These are phyloP conservation scores for Populus nigra DNA, from an alignment of 345 rosid genomes.

Conservation along the genomic window DNA sequence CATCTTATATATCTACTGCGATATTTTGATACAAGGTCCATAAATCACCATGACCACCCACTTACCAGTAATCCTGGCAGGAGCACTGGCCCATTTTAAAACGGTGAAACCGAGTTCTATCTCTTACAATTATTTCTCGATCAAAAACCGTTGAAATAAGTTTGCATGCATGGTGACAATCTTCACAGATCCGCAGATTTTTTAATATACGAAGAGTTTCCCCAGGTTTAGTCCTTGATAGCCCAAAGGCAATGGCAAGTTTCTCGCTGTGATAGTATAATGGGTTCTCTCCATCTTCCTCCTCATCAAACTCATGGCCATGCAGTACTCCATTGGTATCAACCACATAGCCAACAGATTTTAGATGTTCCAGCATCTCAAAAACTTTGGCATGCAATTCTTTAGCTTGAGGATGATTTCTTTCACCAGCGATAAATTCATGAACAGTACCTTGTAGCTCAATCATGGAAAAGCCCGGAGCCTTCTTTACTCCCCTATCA, in stretches of 20 bases:
- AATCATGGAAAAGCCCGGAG: constrained; percentile 37
- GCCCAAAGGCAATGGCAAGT: constrained; percentile 46
- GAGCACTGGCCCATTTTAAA: constrained; percentile 38
- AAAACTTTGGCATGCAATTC: constrained; percentile 31
- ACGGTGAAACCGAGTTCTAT: constrained; percentile 33
- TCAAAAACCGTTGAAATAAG: constrained; percentile 35
- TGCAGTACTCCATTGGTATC: constrained; percentile 25
- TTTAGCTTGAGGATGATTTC: constrained; percentile 29
- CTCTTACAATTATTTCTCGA: constrained; percentile 36
- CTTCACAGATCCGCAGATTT: constrained; percentile 34
- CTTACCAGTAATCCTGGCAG: constrained; percentile 39
- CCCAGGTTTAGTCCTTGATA: constrained; percentile 27
- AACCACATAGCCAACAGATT: constrained; percentile 29
- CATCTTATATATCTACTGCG: no score
- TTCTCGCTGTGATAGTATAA: constrained; percentile 38
- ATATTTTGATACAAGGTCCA: no score
- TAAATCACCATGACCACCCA: no score
- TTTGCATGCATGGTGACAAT: constrained; percentile 40
- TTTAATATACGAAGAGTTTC: constrained; percentile 32
- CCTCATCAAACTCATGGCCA: constrained; percentile 19
- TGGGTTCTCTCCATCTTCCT: constrained; percentile 30
- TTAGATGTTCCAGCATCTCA: constrained; percentile 37
- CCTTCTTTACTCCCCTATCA: constrained; percentile 38
- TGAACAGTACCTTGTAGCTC: constrained; percentile 34
- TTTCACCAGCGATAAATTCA: constrained; percentile 37